These are phyloP conservation scores for Ceratocystis eucalypticola DNA, from an alignment of 2,329 filamentous ascomycete species.

Conservation along the genomic window DNA sequence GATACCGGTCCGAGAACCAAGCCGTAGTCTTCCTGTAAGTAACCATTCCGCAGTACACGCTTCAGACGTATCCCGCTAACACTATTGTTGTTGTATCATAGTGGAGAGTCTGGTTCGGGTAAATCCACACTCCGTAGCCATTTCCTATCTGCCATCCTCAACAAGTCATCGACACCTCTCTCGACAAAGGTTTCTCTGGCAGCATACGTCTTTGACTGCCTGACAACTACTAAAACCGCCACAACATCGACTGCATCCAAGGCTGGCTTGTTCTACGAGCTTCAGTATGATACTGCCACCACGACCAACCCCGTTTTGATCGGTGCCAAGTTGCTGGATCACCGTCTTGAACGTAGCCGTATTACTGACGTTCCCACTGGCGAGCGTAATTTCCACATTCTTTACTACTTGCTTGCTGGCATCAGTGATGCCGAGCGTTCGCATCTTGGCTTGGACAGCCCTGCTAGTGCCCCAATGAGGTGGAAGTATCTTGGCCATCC, in stretches of 20 bases:
- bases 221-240: slow-evolving; percentile 93
- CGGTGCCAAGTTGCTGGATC: slow-evolving; percentile 87
- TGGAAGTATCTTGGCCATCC: slow-evolving; percentile 96
- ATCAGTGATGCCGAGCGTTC: slow-evolving; percentile 82
- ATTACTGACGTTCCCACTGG: slow-evolving; percentile 87
- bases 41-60: not conserved
- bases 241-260: slow-evolving; percentile 94
- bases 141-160: slow-evolving; percentile 69
- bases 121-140: slow-evolving; percentile 93
- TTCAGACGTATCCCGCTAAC: not conserved
- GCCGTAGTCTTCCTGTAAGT: slow-evolving; percentile 83
- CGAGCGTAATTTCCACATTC: slow-evolving; percentile 87
- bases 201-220: slow-evolving; percentile 86
- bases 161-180: slow-evolving; percentile 81
- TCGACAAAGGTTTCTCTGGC: slow-evolving; percentile 88
- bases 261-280: slow-evolving; percentile 84
- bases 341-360: slow-evolving; percentile 80
- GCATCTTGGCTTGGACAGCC: slow-evolving; percentile 55
- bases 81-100: slow-evolving; percentile 27
- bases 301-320: slow-evolving; percentile 76
- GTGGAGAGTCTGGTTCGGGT: slow-evolving; percentile 88
- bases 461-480: slow-evolving; percentile 50
- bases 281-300: slow-evolving; percentile 88
- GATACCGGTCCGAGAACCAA: slow-evolving; percentile 83
- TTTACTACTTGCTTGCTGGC: slow-evolving; percentile 90